Conservation (phyloP, 1,284 basidiomycete genomes). For the Malassezia arunalokei region DNA sequence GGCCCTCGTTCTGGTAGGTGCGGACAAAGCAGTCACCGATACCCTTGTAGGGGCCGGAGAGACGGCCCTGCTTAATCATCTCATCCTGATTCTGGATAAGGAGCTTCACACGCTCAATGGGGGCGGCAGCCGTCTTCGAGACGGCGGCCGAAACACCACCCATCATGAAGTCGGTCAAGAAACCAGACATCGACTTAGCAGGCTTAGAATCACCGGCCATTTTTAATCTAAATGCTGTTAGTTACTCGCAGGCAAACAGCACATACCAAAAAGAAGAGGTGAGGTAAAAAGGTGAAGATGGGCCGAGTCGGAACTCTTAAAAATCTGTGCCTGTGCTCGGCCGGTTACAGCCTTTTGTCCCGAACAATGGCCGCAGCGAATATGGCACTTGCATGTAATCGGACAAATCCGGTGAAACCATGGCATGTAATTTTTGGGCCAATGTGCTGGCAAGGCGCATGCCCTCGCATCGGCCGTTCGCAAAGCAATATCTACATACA, state of each 20-base stretch:
- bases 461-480: neutral
- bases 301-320: neutral
- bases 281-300: neutral
- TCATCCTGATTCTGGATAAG: conserved; percentile 47
- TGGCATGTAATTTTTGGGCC: neutral
- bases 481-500: neutral
- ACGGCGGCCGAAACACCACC: conserved; percentile 46
- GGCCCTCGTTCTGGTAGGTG: conserved; percentile 45
- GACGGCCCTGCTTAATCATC: conserved; percentile 48
- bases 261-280: conserved; percentile 4
- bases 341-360: neutral
- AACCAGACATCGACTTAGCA: conserved; percentile 27
- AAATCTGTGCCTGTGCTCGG: neutral
- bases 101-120: conserved; percentile 47
- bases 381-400: neutral
- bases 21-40: conserved; percentile 46
- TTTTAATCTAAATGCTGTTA: neutral
- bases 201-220: conserved; percentile 6
- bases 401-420: too few relatives aligned
- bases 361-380: neutral
- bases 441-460: neutral
- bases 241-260: neutral
- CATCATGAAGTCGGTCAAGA: conserved; percentile 45
- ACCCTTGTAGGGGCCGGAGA: conserved; percentile 45
- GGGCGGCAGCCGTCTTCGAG: conserved; percentile 46